Evolutionary conservation across 331 rosid genomes (phyloP).

Genomic region (Quercus tomentella): DNA sequence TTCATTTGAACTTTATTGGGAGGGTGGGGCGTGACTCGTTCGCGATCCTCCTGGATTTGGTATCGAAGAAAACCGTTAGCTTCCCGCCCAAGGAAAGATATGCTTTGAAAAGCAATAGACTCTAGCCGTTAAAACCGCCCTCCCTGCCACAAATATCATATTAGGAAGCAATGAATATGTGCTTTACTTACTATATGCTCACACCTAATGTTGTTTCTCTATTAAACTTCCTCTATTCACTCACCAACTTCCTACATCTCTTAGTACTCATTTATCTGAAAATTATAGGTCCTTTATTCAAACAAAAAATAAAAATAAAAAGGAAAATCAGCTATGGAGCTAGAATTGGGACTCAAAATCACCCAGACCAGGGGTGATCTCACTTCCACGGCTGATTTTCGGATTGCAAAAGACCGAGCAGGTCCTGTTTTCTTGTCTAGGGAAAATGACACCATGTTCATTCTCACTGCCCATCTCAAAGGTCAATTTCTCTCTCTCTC

Average conservation of each 20-base stretch:
- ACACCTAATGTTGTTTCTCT: constrained; percentile 2
- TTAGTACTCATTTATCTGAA: neutral
- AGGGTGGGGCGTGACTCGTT: too few relatives aligned
- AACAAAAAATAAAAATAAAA: neutral
- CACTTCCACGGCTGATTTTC: constrained; percentile 34
- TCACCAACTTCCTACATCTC: neutral
- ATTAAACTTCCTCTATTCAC: neutral
- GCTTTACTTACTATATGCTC: constrained; percentile 28
- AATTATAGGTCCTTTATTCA: neutral
- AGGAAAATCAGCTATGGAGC: constrained; percentile 42
- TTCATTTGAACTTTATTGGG: too few relatives aligned
- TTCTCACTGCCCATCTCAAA: constrained; percentile 65
- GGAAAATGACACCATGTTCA: constrained; percentile 53
- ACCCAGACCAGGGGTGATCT: constrained; percentile 42
- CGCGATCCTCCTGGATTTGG: neutral
- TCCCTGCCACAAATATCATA: neutral
- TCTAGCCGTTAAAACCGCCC: neutral
- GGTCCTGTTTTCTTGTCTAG: constrained; percentile 42
- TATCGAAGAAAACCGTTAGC: constrained; percentile 11
- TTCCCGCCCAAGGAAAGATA: constrained; percentile 30
- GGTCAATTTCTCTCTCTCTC: constrained; percentile 25
- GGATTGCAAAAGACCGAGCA: constrained; percentile 38
- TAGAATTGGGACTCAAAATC: constrained; percentile 68
- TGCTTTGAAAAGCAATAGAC: neutral
- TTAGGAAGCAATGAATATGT: constrained; percentile 56